Evolutionary conservation across 2,329 filamentous ascomycete species (phyloP).

Genomic region (Helotiales sp.): DNA sequence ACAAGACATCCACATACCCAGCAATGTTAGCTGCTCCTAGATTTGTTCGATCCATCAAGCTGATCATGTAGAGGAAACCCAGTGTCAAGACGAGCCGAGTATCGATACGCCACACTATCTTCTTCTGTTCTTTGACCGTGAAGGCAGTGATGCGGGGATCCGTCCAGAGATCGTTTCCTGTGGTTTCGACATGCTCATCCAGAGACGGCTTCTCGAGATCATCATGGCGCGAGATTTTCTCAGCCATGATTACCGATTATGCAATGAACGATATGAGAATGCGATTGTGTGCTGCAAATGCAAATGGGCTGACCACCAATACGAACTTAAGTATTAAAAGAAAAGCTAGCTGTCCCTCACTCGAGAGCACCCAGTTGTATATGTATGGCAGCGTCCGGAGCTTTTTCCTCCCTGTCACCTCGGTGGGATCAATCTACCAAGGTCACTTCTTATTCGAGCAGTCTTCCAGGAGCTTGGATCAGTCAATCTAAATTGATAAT

Average conservation of each 20-base stretch:
- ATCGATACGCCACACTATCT: constrained; percentile 71
- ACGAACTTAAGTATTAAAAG: neutral
- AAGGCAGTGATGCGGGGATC: constrained; percentile 39
- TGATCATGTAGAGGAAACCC: constrained; percentile 71
- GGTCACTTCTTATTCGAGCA: neutral
- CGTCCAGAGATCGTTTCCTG: constrained; percentile 4
- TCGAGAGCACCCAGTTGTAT: neutral
- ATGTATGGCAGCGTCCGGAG: neutral
- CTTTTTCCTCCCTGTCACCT: neutral
- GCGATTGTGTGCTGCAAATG: neutral
- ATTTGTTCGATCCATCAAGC: constrained; percentile 79
- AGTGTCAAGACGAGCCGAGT: constrained; percentile 60
- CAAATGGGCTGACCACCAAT: neutral
- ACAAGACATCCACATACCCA: constrained; percentile 43
- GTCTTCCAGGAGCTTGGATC: neutral
- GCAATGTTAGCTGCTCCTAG: constrained; percentile 72
- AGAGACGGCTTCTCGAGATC: neutral
- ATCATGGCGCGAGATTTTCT: neutral
- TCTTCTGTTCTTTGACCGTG: constrained; percentile 60
- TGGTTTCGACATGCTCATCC: constrained; percentile 19
- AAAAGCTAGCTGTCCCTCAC: neutral
- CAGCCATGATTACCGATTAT: neutral
- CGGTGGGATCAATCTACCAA: neutral
- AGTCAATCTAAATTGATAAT: neutral
- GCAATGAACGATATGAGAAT: too few species aligned